A percentile compares a stretch with the other conserved stretches of the same genome.
Conservation (phyloP, 495 filamentous ascomycete species). For the Eremomyces bilateralis region DNA sequence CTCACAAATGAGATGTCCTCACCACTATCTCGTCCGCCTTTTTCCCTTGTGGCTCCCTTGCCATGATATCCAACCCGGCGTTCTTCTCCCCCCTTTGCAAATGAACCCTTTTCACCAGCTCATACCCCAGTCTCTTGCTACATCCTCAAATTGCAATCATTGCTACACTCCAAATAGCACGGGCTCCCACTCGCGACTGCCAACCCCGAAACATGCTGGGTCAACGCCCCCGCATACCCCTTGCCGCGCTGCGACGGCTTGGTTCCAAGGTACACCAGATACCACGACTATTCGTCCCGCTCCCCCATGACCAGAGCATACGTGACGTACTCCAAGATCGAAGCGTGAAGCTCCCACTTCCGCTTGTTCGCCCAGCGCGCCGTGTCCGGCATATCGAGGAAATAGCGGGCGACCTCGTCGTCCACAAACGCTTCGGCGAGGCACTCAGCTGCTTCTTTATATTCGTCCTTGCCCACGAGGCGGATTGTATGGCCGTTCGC, state of each 20-base stretch:
- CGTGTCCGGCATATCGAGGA: conserved; percentile 43
- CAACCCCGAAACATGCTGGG: conserved; percentile 41
- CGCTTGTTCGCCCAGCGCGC: conserved; percentile 33
- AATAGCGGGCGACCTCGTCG: conserved; percentile 52
- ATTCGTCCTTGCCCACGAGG: conserved; percentile 34
- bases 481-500: conserved; percentile 24
- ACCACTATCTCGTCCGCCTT: no score
- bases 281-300: conserved; percentile 39
- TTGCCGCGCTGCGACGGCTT: conserved; percentile 39
- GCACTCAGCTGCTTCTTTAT: conserved; percentile 39
- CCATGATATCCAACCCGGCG: conserved; percentile 57
- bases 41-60: conserved; percentile 31
- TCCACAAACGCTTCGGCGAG: conserved; percentile 56
- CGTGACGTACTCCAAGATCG: conserved; percentile 51
- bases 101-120: conserved; percentile 31
- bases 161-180: conserved; percentile 58
- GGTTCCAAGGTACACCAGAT: conserved; percentile 62
- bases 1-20: no score
- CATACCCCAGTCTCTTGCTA: conserved; percentile 54
- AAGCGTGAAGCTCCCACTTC: conserved; percentile 52
- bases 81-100: conserved; percentile 34
- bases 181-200: conserved; percentile 39
- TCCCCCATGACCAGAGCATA: conserved; percentile 44
- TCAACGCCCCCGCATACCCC: conserved; percentile 45
- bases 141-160: conserved; percentile 38